Percentiles rank a stretch among this genome's conserved stretches.
These are phyloP conservation scores for Neonectria punicea DNA, from an alignment of 2,329 filamentous ascomycete genomes.

Conservation along the genomic window DNA sequence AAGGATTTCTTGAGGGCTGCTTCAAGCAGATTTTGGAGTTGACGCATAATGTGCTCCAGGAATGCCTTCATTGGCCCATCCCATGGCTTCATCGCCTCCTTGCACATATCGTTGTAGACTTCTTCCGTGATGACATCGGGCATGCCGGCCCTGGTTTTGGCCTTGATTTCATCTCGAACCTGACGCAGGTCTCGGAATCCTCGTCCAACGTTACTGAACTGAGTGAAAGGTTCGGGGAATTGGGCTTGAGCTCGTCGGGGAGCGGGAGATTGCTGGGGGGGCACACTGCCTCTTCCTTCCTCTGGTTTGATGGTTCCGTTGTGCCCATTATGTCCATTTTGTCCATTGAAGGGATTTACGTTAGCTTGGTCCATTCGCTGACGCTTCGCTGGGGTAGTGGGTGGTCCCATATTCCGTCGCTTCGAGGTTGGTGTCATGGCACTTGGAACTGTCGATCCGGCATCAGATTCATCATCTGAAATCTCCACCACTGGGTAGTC, in stretches of 20 bases:
- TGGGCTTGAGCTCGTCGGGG: conserved; percentile 24
- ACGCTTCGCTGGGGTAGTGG: conserved; percentile 50
- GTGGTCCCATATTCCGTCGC: conserved; percentile 41
- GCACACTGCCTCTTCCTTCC: conserved; percentile 46
- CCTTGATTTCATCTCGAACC: conserved; percentile 65
- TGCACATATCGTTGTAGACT: conserved; percentile 68
- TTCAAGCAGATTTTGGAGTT: conserved; percentile 59
- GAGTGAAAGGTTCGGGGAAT: conserved; percentile 51
- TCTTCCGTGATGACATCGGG: conserved; percentile 68
- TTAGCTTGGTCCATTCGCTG: conserved; percentile 36
- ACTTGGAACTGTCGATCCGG: conserved; percentile 38
- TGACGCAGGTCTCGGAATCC: conserved; percentile 58
- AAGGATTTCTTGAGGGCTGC: conserved; percentile 60
- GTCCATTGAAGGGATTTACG: conserved; percentile 14
- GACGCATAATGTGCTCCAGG: conserved; percentile 57
- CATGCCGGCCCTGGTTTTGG: conserved; percentile 66
- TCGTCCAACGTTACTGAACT: conserved; percentile 52
- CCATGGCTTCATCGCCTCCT: conserved; percentile 69
- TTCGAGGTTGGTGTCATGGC: conserved; percentile 44
- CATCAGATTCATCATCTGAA: conserved; percentile 52
- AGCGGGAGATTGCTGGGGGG: conserved; percentile 24
- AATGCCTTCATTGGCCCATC: conserved; percentile 61
- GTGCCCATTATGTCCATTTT: conserved; percentile 16
- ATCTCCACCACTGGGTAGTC: conserved; percentile 52
- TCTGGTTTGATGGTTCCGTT: conserved; percentile 51